Base-by-base conservation (phyloP, 176 grass and related monocot genomes). In the Ananas comosus region DNA sequence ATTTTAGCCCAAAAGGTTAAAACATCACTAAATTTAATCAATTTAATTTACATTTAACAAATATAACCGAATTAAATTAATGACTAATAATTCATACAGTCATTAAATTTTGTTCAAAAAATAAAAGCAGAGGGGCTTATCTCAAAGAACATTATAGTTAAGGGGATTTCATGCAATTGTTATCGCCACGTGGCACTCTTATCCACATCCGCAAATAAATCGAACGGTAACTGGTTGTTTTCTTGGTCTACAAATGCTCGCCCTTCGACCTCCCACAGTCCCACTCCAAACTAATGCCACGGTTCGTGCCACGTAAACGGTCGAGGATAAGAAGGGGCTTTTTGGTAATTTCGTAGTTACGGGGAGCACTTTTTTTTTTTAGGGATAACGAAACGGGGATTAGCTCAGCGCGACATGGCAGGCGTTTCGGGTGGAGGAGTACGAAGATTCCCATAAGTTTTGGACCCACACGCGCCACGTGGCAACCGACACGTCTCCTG, bases 201-300 rank as follows among this genome's bases (percentile, higher is more conserved):
- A 70, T 79, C 66, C 51, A 2, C 16, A 64, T 53, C 67, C 67
- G 22, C n/a, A 24, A 51, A 61, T 56, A 24, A 71, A 51, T 61
- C 53, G 0, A 54, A 6, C 13, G 33, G 12, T 14, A 23, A 10
- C 4, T 7, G 4, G 4, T n/a, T n/a, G n/a, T n/a, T n/a, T n/a
- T n/a, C n/a, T n/a, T n/a, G n/a, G 54, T 10, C n/a, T 0, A 10
- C 54, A 2, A 58, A 14, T 58, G 0, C 5, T 54, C 5, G 53
- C 2, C 53, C 12, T 18, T 7, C 54, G 54, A 19, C 1, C 13
- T 19, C 54, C 53, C 18, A 58, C 3, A 8, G 3, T 19, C 54
- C 53, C 18, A 58, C 3, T 9, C 13, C 9, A 14, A n/a, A 59
- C 19, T 21, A 17, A 59, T 18, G n/a, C 75, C 29, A 69, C 29